Base-by-base conservation (phyloP, 495 filamentous ascomycete species). In the Extremus antarcticus region DNA sequence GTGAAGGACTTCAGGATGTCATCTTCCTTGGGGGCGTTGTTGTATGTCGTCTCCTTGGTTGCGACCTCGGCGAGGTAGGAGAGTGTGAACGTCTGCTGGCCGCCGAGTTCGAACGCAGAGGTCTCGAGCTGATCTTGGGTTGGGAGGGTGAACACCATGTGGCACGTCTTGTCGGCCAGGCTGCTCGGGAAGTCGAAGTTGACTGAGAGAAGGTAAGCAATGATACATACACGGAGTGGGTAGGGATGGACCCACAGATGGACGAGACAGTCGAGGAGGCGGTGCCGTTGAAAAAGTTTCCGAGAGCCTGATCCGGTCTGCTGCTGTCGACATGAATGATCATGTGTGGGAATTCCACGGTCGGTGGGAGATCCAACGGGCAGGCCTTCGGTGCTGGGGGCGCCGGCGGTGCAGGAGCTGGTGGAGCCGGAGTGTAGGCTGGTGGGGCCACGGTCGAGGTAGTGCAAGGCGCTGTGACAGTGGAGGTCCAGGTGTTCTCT, bases 141-240 rank as follows among this genome's bases (percentile, higher is more conserved):
- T 4, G 68, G 66, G 43, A 71, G 51, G 22, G 57, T 40, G 63
- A 71, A 70, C 35, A 64, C 51, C 13, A 71, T 51, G 24, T 57
- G 59, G 59, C 68, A 71, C 11, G 60, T 63, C 55, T 65, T 65
- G 24, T 61, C 64, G 25, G 59, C 50, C 39, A 63, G 47, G 3
- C 49, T 49, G 13, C 54, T 10, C 0, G 64, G 64, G 23, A 69
- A 50, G 50, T 69, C 59, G 61, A 69, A 69, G 58, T 65, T 69
- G 64, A 67, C 29, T 35, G 29, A n/a, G n/a, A n/a, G n/a, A n/a
- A n/a, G n/a, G n/a, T n/a, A n/a, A n/a, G n/a, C n/a, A n/a, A n/a
- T n/a, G n/a, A n/a, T n/a, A n/a, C n/a, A n/a, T n/a, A n/a, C n/a
- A n/a, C n/a, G n/a, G n/a, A n/a, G n/a, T n/a, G n/a, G n/a, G 13